A percentile compares a stretch with the other conserved stretches of the same genome.
Conservation (phyloP, 495 filamentous ascomycete species). For the Letharia lupina region DNA sequence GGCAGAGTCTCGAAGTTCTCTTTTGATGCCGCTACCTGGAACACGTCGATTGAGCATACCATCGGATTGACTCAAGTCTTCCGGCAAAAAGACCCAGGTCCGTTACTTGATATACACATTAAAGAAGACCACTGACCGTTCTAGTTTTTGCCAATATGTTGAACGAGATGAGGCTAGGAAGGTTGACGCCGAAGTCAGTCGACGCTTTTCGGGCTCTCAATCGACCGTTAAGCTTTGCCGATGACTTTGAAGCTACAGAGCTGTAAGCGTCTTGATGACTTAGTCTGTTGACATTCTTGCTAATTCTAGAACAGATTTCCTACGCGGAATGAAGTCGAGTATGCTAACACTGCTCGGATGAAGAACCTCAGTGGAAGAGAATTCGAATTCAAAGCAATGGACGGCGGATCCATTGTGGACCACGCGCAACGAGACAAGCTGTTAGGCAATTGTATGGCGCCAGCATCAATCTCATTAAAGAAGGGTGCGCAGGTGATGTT, state of each 20-base stretch:
- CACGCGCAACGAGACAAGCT: slow-evolving; percentile 61
- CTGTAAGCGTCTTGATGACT: slow-evolving; percentile 43
- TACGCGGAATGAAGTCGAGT: slow-evolving; percentile 82
- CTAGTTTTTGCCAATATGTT: slow-evolving; percentile 81
- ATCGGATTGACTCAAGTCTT: slow-evolving; percentile 94
- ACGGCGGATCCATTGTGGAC: slow-evolving; percentile 69
- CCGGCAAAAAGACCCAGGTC: slow-evolving; percentile 84
- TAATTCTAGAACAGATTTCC: slow-evolving; percentile 54
- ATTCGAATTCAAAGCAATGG: slow-evolving; percentile 59
- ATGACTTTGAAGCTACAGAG: slow-evolving; percentile 82
- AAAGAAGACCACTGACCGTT: slow-evolving; percentile 21
- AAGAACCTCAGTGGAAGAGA: slow-evolving; percentile 55
- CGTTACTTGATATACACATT: slow-evolving; percentile 27
- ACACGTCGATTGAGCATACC: slow-evolving; percentile 85
- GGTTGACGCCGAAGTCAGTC: slow-evolving; percentile 60
- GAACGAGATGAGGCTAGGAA: slow-evolving; percentile 93
- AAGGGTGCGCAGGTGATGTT: slow-evolving; percentile 95
- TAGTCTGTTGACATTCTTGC: background rate
- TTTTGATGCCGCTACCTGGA: slow-evolving; percentile 88
- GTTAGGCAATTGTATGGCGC: slow-evolving; percentile 87
- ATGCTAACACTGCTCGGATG: slow-evolving; percentile 71
- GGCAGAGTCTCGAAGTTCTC: slow-evolving; percentile 72
- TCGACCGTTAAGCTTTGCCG: slow-evolving; percentile 60
- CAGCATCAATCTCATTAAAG: slow-evolving; percentile 66
- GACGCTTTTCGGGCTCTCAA: slow-evolving; percentile 61